Conservation (phyloP, 139 green algal species). For the Tetraselmis chui region DNA sequence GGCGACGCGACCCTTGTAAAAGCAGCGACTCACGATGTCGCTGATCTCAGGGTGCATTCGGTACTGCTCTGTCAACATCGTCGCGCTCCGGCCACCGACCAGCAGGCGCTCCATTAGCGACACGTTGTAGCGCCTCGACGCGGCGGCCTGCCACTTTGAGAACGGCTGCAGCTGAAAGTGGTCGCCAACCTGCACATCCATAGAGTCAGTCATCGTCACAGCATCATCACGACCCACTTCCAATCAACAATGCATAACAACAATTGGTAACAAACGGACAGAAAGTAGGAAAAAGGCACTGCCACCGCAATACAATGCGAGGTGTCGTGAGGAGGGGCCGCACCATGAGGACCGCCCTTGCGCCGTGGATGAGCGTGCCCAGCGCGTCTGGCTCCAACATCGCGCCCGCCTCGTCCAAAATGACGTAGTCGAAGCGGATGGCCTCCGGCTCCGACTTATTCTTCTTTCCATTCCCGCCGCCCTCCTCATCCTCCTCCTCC, state of each 20-base stretch:
- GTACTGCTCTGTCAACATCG: slow-evolving; percentile 8
- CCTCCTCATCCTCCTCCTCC: background rate
- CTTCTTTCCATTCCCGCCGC: background rate
- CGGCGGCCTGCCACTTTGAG: slow-evolving; percentile 3
- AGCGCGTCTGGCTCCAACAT: slow-evolving; percentile 23
- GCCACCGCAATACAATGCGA: too few relatives aligned
- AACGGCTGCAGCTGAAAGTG: slow-evolving; percentile 11
- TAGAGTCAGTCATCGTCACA: too few relatives aligned
- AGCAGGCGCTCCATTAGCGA: slow-evolving; percentile 10
- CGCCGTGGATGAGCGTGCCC: slow-evolving; percentile 11
- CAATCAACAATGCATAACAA: too few relatives aligned
- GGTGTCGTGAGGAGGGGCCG: too few relatives aligned
- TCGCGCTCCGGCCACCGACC: background rate
- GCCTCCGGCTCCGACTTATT: background rate
- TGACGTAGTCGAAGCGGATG: slow-evolving; percentile 11
- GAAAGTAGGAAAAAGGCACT: too few relatives aligned
- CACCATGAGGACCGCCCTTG: background rate
- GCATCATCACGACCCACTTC: background rate
- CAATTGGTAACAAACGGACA: too few relatives aligned
- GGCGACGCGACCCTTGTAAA: slow-evolving; percentile 1
- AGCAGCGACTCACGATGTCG: background rate
- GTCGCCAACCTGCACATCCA: background rate
- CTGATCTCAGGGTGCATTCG: slow-evolving; percentile 11
- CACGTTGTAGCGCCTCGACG: slow-evolving; percentile 1
- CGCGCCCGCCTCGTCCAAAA: slow-evolving; percentile 15